A percentile compares a stretch with the other conserved stretches of the same genome.
Conservation (phyloP, 495 filamentous ascomycete species). For the Parmelia sp. region DNA sequence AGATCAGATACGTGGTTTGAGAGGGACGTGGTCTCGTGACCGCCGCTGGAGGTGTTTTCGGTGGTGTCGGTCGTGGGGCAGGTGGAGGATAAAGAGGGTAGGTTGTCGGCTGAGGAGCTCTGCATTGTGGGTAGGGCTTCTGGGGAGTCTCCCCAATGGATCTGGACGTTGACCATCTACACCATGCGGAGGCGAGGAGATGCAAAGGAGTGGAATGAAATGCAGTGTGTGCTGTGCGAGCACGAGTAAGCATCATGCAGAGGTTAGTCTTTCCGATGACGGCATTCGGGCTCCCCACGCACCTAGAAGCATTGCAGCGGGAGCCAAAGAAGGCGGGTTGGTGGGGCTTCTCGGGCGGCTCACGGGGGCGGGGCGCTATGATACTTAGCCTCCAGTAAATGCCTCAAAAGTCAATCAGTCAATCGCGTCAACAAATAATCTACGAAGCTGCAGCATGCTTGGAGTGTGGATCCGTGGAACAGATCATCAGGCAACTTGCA, state of each 20-base stretch:
- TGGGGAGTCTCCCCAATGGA: background rate
- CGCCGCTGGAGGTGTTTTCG: constrained; percentile 1
- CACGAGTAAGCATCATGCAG: background rate
- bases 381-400: background rate
- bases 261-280: background rate
- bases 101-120: constrained; percentile 13
- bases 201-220: no score
- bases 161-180: constrained; percentile 4
- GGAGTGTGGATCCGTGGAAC: background rate
- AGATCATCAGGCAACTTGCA: background rate
- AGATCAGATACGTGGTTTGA: background rate
- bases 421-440: no score
- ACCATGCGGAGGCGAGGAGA: background rate
- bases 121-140: constrained; percentile 7
- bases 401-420: no score
- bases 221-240: background rate
- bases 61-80: constrained; percentile 14
- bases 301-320: background rate
- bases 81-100: constrained; percentile 22
- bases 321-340: background rate
- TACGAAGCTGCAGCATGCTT: background rate
- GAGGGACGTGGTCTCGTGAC: constrained; percentile 8
- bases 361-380: background rate
- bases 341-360: background rate
- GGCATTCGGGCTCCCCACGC: background rate